Base-by-base conservation (phyloP, 148 eudicot genomes). In the Silene latifolia region DNA sequence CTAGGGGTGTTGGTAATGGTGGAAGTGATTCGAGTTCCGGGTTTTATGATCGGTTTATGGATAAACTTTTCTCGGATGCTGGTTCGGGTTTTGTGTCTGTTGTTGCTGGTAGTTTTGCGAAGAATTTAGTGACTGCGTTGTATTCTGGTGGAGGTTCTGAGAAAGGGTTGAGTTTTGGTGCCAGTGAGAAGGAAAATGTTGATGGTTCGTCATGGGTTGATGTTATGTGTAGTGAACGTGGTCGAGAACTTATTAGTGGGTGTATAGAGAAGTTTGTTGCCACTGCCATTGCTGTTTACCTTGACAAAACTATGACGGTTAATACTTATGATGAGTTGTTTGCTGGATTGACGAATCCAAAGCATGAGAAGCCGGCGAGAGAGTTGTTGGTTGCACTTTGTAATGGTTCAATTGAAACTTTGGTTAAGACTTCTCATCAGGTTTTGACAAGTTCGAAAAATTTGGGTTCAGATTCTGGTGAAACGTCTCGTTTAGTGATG, bases 51-150 rank as follows among this genome's bases (percentile, higher is more conserved):
- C 83, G 72, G 46, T 85, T 88, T 73, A 71, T 87, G 73, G 91
- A 88, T 83, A 96, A 84, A 83, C 80, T 96, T 72, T 89, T 92
- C 21, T 84, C 93, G 8, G 67, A 80, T 0, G 80, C 91, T 63
- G 99, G 97, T 15, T 76, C 87, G 5, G 90, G 97, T 65, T 96
- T 96, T 76, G 97, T 91, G 60, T 92, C 97, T 14, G 88, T 85
- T 11, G 88, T 92, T 69, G 87, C 85, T 60, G 99, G 97, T 77
- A 96, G 91, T 75, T 89, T 96, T 29, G 94, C 97, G 5, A 85
- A 82, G 61, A 88, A 92, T 79, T 61, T 90, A 77, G 98, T 92
- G 17, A 29, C 82, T 74, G 94, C 83, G 4, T 71, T 84, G 25
- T 94, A 82, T 79, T 81, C 90, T 0, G 82, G 72, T 76, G 79